Evolutionary conservation across 108 stramenopile genomes (phyloP).

Genomic region (Cylindrotheca closterium): DNA sequence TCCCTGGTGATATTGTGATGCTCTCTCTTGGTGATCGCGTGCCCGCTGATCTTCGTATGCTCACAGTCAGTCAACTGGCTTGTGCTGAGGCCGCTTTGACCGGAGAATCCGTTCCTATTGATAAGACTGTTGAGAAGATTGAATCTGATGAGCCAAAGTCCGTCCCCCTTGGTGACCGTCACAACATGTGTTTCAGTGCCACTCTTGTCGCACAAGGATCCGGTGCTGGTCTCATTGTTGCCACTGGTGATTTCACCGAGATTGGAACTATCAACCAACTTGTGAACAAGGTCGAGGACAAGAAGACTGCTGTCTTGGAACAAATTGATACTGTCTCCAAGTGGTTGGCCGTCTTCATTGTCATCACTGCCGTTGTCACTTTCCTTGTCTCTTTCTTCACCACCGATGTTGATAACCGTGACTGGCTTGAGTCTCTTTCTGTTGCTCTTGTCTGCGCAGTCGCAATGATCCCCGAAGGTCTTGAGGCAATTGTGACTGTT

Average conservation of each 20-base stretch:
- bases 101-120: slow-evolving; percentile 89
- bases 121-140: slow-evolving; percentile 68
- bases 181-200: slow-evolving; percentile 86
- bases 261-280: slow-evolving; percentile 94
- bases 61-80: slow-evolving; percentile 69
- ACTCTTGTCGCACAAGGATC: slow-evolving; percentile 90
- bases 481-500: slow-evolving; percentile 94
- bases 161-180: slow-evolving; percentile 80
- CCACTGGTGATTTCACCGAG: slow-evolving; percentile 88
- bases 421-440: slow-evolving; percentile 61
- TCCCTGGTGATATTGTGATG: slow-evolving; percentile 75
- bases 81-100: slow-evolving; percentile 89
- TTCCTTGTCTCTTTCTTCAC: slow-evolving; percentile 79
- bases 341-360: slow-evolving; percentile 78
- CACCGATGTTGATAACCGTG: slow-evolving; percentile 14
- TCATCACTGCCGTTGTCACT: slow-evolving; percentile 72
- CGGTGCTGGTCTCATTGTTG: slow-evolving; percentile 79
- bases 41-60: slow-evolving; percentile 88
- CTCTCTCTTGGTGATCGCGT: slow-evolving; percentile 74
- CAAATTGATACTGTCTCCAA: slow-evolving; percentile 90
- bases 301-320: slow-evolving; percentile 91
- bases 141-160: slow-evolving; percentile 39
- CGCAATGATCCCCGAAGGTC: slow-evolving; percentile 96
- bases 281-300: slow-evolving; percentile 73
- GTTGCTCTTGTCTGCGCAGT: slow-evolving; percentile 86